These are phyloP conservation scores for Cutaneotrichosporon sp. DNA, from an alignment of 1,284 basidiomycete species.

Conservation along the genomic window DNA sequence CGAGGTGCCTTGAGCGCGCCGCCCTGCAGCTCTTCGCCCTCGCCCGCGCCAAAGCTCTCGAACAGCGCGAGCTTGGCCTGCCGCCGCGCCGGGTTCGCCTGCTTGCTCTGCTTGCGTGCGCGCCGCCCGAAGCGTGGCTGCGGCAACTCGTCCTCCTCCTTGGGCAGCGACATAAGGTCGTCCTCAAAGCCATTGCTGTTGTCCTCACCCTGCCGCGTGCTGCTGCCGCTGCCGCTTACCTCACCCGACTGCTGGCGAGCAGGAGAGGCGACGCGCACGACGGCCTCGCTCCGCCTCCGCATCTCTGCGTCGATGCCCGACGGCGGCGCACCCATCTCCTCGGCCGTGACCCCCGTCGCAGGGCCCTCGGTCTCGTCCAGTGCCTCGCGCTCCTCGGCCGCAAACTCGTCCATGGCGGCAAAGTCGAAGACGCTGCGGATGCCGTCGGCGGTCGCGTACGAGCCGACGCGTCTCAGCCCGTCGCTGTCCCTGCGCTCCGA, in stretches of 20 bases:
- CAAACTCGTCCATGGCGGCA: slow-evolving; percentile 75
- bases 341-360: background rate
- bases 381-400: slow-evolving; percentile 65
- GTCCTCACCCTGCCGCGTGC: slow-evolving; percentile 17
- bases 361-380: slow-evolving; percentile 49
- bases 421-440: slow-evolving; percentile 67
- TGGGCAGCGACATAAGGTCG: slow-evolving; percentile 28
- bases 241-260: background rate
- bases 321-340: slow-evolving; percentile 12
- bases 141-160: slow-evolving; percentile 22
- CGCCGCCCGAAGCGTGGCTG: slow-evolving; percentile 58
- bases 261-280: slow-evolving; percentile 4
- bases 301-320: background rate
- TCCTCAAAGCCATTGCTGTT: slow-evolving; percentile 28
- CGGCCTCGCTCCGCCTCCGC: slow-evolving; percentile 7
- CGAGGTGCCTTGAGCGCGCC: slow-evolving; percentile 48
- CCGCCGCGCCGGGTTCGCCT: slow-evolving; percentile 64
- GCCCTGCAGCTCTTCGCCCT: slow-evolving; percentile 20
- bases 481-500: background rate
- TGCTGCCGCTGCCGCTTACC: slow-evolving; percentile 18
- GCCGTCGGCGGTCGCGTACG: background rate
- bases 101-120: slow-evolving; percentile 74
- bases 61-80: slow-evolving; percentile 90
- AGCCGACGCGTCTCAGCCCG: background rate
- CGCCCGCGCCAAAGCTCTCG: slow-evolving; percentile 62